Evolutionary conservation across 1,139 yeast species (phyloP).

Genomic region (Schwanniomyces etchellsii): DNA sequence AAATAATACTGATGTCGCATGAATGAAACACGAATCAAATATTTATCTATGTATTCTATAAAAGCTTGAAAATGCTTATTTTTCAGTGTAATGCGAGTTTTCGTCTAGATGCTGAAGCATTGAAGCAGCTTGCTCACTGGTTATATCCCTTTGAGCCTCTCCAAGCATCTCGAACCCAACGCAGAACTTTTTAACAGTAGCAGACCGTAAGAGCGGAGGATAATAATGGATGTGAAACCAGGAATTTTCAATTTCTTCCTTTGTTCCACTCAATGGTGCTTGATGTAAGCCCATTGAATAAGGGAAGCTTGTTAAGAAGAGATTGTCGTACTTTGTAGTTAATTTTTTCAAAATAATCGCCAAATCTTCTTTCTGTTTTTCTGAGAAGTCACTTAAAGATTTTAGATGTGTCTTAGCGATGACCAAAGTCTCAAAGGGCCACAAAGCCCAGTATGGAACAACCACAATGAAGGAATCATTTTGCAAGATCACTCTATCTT

Average conservation of each 20-base stretch:
- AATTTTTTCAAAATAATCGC: constrained; percentile 50
- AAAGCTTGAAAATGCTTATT: no score
- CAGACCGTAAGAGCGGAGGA: constrained; percentile 71
- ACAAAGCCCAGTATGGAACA: constrained; percentile 79
- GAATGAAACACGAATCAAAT: no score
- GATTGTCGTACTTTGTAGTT: constrained; percentile 66
- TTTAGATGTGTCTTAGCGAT: constrained; percentile 51
- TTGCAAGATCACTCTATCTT: constrained; percentile 48
- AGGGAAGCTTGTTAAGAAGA: constrained; percentile 67
- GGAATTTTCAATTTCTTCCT: constrained; percentile 35
- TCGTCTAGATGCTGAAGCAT: constrained; percentile 44
- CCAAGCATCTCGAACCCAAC: constrained; percentile 79
- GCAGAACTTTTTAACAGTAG: constrained; percentile 69
- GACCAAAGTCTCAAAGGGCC: constrained; percentile 75
- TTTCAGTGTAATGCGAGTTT: constrained; percentile 27
- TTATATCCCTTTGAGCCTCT: constrained; percentile 73
- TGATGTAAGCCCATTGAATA: constrained; percentile 82
- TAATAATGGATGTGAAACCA: constrained; percentile 79
- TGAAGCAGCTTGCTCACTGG: constrained; percentile 70
- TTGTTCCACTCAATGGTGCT: constrained; percentile 47
- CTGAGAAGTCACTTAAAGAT: constrained; percentile 46
- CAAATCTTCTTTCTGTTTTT: constrained; percentile 48
- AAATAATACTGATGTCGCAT: constrained; percentile 1
- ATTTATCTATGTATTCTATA: no score
- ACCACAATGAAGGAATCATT: constrained; percentile 66